Conservation (phyloP, 768 basidiomycete genomes). For the Boletus sp. region DNA sequence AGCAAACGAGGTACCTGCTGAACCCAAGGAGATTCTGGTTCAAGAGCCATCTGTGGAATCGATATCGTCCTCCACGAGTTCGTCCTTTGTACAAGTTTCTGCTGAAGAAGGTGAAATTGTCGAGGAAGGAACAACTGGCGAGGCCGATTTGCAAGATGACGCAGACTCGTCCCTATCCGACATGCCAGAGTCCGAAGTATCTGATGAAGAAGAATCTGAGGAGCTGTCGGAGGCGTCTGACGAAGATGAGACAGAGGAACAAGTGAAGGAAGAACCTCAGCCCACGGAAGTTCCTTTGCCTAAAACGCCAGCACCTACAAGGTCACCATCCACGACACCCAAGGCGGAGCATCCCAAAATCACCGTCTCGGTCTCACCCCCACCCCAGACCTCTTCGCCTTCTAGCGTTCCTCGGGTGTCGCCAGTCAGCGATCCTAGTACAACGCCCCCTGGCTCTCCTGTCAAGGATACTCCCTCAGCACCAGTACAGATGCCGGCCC, state of each 20-base stretch:
- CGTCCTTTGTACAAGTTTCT: conserved; percentile 49
- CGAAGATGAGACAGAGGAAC: conserved; percentile 20
- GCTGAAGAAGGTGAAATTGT: conserved; percentile 24
- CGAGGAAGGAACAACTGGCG: conserved; percentile 17
- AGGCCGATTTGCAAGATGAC: conserved; percentile 34
- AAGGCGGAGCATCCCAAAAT: conserved; percentile 48
- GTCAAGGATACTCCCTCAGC: conserved; percentile 35
- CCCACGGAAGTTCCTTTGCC: conserved; percentile 19
- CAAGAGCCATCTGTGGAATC: conserved; percentile 26
- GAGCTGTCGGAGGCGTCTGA: conserved; percentile 11
- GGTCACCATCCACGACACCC: conserved; percentile 59
- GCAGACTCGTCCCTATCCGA: conserved; percentile 28
- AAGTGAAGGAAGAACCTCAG: conserved; percentile 21
- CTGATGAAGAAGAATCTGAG: conserved; percentile 21
- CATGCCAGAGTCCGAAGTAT: conserved; percentile 24
- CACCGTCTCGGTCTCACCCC: conserved; percentile 31
- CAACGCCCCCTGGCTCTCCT: conserved; percentile 68
- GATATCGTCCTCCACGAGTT: conserved; percentile 40
- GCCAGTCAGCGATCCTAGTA: conserved; percentile 42
- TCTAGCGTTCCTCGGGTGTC: conserved; percentile 24
- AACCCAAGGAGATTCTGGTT: conserved; percentile 5
- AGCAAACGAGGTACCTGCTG: background rate
- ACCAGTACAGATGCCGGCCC: conserved; percentile 12
- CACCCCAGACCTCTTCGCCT: conserved; percentile 27
- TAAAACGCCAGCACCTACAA: conserved; percentile 36